These are phyloP conservation scores for Laburnicola sp. DNA, from an alignment of 2,329 filamentous ascomycete genomes.

Conservation along the genomic window DNA sequence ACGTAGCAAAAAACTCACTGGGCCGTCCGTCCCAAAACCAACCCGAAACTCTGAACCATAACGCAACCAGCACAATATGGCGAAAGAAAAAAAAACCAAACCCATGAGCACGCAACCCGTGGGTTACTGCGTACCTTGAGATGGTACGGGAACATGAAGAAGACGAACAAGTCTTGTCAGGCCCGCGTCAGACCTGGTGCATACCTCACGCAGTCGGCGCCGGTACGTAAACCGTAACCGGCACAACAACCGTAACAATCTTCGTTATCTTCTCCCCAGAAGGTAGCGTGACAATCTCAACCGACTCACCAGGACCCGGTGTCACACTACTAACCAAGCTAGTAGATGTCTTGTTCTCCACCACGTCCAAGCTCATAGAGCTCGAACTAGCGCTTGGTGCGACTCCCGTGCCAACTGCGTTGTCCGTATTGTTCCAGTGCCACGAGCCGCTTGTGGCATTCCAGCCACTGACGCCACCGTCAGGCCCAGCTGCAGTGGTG, in stretches of 20 bases:
- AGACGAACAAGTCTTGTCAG: not conserved
- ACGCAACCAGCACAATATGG: too few species aligned
- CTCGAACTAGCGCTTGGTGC: not conserved
- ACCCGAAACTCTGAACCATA: too few species aligned
- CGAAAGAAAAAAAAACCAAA: too few species aligned
- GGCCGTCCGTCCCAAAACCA: too few species aligned
- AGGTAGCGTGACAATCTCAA: slow-evolving; percentile 6
- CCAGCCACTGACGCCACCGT: slow-evolving; percentile 7
- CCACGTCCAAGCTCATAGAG: not conserved
- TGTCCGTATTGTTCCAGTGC: slow-evolving; percentile 7
- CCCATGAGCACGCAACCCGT: too few species aligned
- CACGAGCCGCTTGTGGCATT: slow-evolving; percentile 10
- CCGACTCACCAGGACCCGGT: slow-evolving; percentile 1
- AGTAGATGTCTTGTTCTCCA: not conserved
- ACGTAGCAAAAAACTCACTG: too few species aligned
- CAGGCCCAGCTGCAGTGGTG: slow-evolving; percentile 1
- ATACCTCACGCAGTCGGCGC: slow-evolving; percentile 6
- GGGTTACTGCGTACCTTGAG: too few species aligned
- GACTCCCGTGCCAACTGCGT: not conserved
- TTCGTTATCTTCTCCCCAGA: slow-evolving; percentile 6
- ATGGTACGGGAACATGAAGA: too few species aligned
- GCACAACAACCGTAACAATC: slow-evolving; percentile 8
- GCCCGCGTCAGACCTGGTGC: not conserved
- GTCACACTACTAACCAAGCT: slow-evolving; percentile 1
- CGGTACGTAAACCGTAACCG: slow-evolving; percentile 8